A percentile compares a stretch with the other conserved stretches of the same genome.
These are phyloP conservation scores for Macrophomina pseudophaseolina DNA, from an alignment of 2,329 filamentous ascomycete genomes.

Conservation along the genomic window DNA sequence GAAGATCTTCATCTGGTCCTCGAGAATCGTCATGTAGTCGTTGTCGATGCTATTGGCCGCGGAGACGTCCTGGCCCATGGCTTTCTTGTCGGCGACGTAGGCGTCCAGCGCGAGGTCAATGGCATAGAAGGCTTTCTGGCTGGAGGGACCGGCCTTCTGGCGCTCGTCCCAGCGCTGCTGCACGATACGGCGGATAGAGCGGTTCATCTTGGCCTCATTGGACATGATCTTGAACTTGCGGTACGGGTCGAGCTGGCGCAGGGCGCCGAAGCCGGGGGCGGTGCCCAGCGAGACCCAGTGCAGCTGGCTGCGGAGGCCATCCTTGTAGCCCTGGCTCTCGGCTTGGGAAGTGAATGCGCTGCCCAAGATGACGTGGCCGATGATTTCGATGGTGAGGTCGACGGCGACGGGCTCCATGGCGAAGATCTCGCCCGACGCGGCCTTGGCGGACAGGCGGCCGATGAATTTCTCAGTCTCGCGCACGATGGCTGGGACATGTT, in stretches of 20 bases:
- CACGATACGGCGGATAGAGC: not conserved
- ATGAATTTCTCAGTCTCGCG: conserved; percentile 32
- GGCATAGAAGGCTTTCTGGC: not conserved
- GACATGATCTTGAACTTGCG: not conserved
- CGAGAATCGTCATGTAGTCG: conserved; percentile 4
- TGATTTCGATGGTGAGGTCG: conserved; percentile 26
- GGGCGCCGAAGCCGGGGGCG: not conserved
- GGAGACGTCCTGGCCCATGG: not conserved
- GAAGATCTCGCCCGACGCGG: conserved; percentile 6
- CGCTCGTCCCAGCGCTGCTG: conserved; percentile 12
- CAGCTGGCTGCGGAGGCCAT: not conserved
- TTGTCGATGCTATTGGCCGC: not conserved
- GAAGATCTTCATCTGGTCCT: conserved; percentile 38
- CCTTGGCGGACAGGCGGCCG: conserved; percentile 13
- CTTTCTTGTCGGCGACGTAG: conserved; percentile 12
- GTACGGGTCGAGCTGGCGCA: not conserved
- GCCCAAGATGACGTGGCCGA: conserved; percentile 25
- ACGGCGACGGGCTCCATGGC: conserved; percentile 16
- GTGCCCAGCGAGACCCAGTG: not conserved
- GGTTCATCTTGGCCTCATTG: conserved; percentile 18
- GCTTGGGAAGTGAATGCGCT: not conserved
- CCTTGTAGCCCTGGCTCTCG: not conserved
- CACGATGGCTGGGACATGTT: conserved; percentile 31
- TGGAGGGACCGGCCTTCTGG: not conserved
- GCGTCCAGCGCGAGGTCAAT: conserved; percentile 24